Base-by-base conservation (phyloP, 169 alveolate species). In the Theileria annulata region DNA sequence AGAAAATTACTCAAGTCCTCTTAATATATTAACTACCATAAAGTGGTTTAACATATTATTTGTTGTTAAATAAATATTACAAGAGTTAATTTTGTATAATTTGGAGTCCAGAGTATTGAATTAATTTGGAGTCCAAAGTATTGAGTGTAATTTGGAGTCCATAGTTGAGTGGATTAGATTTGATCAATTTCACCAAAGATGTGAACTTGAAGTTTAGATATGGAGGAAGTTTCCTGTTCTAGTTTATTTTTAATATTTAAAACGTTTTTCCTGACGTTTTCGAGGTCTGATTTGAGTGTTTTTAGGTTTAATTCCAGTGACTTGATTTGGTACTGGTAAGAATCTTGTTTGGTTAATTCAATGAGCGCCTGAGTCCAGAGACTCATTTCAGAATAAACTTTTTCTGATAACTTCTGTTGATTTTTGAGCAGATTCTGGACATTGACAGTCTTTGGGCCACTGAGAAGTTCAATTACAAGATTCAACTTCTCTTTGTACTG, bases 101-200 rank as follows among this genome's bases (percentile, higher is more conserved):
- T n/a, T n/a, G n/a, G n/a, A n/a, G n/a, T n/a, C n/a, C n/a, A n/a
- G n/a, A n/a, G n/a, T n/a, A n/a, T n/a, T n/a, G n/a, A n/a, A n/a
- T n/a, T n/a, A n/a, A n/a, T n/a, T n/a, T n/a, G n/a, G n/a, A n/a
- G n/a, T n/a, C n/a, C n/a, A n/a, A n/a, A n/a, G n/a, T n/a, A n/a
- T n/a, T n/a, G n/a, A n/a, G n/a, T n/a, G 64, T 49, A 17, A 17
- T 49, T 49, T 17, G 17, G 17, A 49, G 59, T 15, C 17, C 17
- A 15, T 17, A 31, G 12, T 35, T 67, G 10, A 0, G 21, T n/a
- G n/a, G n/a, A 33, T 84, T 51, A 84, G 1, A 84, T 69, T 19
- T 78, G 47, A 64, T 82, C 89, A 5, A 82, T 69, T 37, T 76
- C 87, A 0, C 90, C 90, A 63, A 84, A 77, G 37, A 84, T 79